phyloP scores from a whole-genome alignment of 202 grass and related monocot genomes.

The Panicum virgatum region DNA sequence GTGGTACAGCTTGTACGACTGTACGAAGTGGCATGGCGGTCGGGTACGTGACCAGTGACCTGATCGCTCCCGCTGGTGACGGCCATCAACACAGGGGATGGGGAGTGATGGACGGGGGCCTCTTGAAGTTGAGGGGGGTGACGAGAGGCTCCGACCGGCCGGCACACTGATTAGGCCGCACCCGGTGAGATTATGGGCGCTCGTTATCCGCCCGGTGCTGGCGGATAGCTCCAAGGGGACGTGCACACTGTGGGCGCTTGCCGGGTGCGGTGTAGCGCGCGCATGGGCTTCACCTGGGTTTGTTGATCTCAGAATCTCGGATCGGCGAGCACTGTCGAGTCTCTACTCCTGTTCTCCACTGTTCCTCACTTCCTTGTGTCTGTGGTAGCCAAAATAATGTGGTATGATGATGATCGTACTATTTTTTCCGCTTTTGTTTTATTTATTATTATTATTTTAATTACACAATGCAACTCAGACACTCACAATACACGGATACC shows the following conservation, averaged over 20 bases:
- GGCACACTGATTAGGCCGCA: background rate
- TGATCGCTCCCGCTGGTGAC: background rate
- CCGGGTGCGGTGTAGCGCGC: background rate
- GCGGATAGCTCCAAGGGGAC: background rate
- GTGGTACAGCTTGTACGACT: slow-evolving; percentile 12
- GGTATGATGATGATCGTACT: background rate
- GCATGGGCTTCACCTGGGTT: slow-evolving; percentile 8
- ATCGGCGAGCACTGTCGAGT: background rate
- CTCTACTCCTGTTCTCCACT: background rate
- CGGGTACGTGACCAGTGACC: slow-evolving; percentile 5
- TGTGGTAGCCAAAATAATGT: background rate
- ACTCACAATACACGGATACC: too few relatives aligned
- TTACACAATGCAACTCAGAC: too few relatives aligned
- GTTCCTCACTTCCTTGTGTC: background rate
- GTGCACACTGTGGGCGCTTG: background rate
- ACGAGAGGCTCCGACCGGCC: background rate
- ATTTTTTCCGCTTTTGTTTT: background rate
- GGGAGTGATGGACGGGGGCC: background rate
- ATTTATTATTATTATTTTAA: fast-evolving
- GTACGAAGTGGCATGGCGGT: background rate
- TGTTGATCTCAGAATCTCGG: background rate
- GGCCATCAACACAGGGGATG: background rate
- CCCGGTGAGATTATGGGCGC: background rate
- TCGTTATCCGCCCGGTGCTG: background rate
- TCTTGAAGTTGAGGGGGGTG: too few relatives aligned